phyloP scores from a whole-genome alignment of 1,284 basidiomycete species.

The Phellinidium pouzarii region DNA sequence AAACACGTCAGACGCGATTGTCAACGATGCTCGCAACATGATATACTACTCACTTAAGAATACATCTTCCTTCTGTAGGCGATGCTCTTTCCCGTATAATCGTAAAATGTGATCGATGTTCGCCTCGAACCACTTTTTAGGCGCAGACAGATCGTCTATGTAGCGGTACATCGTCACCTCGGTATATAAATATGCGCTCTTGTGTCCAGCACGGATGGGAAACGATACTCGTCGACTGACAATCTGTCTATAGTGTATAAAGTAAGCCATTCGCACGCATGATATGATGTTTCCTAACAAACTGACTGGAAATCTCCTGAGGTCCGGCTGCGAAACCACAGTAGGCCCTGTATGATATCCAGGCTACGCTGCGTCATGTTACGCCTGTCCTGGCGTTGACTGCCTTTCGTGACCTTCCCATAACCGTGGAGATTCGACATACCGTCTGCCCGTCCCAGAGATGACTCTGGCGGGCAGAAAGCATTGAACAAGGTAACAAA shows the following conservation, averaged over 20 bases:
- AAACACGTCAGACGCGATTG: background rate
- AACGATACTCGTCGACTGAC: slow-evolving; percentile 51
- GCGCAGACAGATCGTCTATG: slow-evolving; percentile 50
- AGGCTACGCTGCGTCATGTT: slow-evolving; percentile 47
- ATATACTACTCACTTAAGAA: slow-evolving; percentile 46
- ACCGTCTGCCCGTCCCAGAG: slow-evolving; percentile 27
- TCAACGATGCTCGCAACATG: background rate
- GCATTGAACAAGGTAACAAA: slow-evolving; percentile 71
- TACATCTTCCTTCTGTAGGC: slow-evolving; percentile 62
- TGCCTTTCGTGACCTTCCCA: slow-evolving; percentile 41
- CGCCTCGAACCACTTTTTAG: slow-evolving; percentile 65
- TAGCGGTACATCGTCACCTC: slow-evolving; percentile 66
- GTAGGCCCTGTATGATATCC: slow-evolving; percentile 48
- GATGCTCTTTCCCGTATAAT: slow-evolving; percentile 45
- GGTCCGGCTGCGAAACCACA: slow-evolving; percentile 36
- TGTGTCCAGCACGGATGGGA: slow-evolving; percentile 55
- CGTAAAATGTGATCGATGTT: slow-evolving; percentile 60
- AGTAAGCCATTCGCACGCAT: background rate
- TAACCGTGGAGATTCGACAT: slow-evolving; percentile 51
- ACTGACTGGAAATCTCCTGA: slow-evolving; percentile 34
- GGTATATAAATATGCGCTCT: slow-evolving; percentile 56
- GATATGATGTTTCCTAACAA: background rate
- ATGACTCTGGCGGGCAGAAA: slow-evolving; percentile 40
- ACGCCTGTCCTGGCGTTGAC: slow-evolving; percentile 44
- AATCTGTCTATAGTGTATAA: slow-evolving; percentile 31